Evolutionary conservation across 2,329 filamentous ascomycete genomes (phyloP), one percentile per base, ranked within the genome.

Genomic region (Arthroderma uncinatum): DNA sequence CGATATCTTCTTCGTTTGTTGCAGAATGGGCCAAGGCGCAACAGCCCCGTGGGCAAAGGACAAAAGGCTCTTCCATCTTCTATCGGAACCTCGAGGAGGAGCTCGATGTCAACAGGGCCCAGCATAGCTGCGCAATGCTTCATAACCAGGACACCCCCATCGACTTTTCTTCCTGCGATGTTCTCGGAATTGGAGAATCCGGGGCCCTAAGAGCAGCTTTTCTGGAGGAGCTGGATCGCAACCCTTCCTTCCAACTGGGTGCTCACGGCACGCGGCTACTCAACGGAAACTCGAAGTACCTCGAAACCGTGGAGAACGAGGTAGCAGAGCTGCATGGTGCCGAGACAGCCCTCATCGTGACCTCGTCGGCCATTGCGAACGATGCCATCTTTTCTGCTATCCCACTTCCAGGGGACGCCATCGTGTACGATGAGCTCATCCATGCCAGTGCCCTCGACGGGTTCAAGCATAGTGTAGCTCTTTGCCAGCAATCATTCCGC

Each of bases 391-490:
- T 81, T 34, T 66, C 71, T 9, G 77, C 75, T 44, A 71, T 79
- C 1, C 78, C 80, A 2, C 79, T 78, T 58, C 67, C 66, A 0
- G 78, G 75, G 0, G 81, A 83, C 62, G 65, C 74, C 0, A 72
- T 89, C 12, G 68, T 88, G 0, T 83, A 84, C 61, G 85, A 88
- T 59, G 82, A 82, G 63, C 73, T 83, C 23, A 78, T 88, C 4
- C 85, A 87, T 62, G 85, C 84, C 0, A 86, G 82, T 58, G 81
- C 83, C 2, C 84, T 86, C 58, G 84, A 87, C 64, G 85, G 85
- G 0, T 84, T 87, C 80, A 74, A 74, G 34, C 60, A 81, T 36
- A 79, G 78, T 8, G 74, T 80, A 1, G 81, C 79, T 0, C 65
- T 60, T 0, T 65, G 60, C 33, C 74, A 55, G 70, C 25, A 67